Evolutionary conservation across 176 grass and related monocot species (phyloP), one percentile per base, ranked within the genome.

Genomic region (Rhynchospora breviuscula): DNA sequence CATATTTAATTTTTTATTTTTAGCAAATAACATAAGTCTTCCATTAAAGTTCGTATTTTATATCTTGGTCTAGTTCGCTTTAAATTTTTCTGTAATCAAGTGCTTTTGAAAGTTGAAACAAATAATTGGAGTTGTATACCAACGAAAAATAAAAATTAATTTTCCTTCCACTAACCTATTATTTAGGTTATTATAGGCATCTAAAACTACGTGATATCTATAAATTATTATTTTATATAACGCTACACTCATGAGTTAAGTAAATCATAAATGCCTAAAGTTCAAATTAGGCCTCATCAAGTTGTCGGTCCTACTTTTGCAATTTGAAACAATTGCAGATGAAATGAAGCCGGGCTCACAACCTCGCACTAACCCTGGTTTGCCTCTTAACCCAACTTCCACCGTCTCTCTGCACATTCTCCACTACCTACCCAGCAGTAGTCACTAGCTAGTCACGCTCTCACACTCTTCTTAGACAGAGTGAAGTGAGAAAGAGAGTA

Each of bases 281-380:
- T 71, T 46, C 14, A 21, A 19, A 6, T 47, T 71, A 46, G 10
- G 2, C 17, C 48, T 0, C 23, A 22, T 49, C 14, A 33, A 43
- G 8, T 44, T 10, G 59, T 21, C 5, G 8, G 54, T 8, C 63
- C 1, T 67, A 15, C 40, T 23, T 33, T 15, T 52, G 77, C 26
- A 57, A 81, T 48, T 7, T 1, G 14, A 18, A 48, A 10, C 23
- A 47, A 82, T 67, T 82, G 59, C 11, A 66, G 59, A 63, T 7
- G 6, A 81, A 65, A 81, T 22, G 21, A 48, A 64, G 21, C 21
- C 11, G 60, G n/a, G 44, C 1, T 45, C 54, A 80, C 22, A 60
- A 62, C 17, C 49, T 43, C 21, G 43, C 58, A 63, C 56, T 80
- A 80, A 80, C 53, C 78, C 35, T 81, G 40, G 79, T 81, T 81